Conservation (phyloP, 1,284 basidiomycete genomes). For the Laetiporus sulphureus region DNA sequence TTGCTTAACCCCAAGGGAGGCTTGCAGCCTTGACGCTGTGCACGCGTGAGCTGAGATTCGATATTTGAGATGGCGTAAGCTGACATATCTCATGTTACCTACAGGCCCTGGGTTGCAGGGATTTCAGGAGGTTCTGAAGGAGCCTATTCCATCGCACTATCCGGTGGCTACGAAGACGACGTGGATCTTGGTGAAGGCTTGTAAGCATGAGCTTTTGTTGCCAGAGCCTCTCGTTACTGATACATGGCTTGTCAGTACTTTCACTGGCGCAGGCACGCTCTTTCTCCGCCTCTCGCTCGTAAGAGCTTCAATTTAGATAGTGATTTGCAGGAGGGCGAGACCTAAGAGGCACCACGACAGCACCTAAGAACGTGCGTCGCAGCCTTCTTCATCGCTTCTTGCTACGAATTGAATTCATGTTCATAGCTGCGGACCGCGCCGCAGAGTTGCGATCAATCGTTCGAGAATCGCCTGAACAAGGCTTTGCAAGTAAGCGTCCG, state of each 20-base stretch:
- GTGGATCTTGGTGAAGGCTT: conserved; percentile 76
- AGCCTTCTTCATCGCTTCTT: not conserved
- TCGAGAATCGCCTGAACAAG: conserved; percentile 65
- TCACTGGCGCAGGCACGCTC: conserved; percentile 61
- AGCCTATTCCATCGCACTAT: conserved; percentile 74
- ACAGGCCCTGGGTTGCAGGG: conserved; percentile 76
- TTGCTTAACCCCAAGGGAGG: conserved; percentile 33
- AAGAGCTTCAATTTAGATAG: too few species aligned
- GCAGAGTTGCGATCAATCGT: conserved; percentile 74
- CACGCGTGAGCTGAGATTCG: conserved; percentile 74
- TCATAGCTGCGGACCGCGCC: conserved; percentile 74
- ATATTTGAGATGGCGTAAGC: too few species aligned
- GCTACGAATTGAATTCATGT: too few species aligned
- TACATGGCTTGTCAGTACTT: conserved; percentile 43
- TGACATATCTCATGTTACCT: too few species aligned
- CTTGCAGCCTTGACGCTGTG: conserved; percentile 64
- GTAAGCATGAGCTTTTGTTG: conserved; percentile 49
- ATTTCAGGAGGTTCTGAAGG: conserved; percentile 63
- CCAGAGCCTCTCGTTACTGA: too few species aligned
- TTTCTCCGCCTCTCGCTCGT: too few species aligned
- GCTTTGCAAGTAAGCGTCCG: conserved; percentile 45
- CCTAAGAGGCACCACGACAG: conserved; percentile 68
- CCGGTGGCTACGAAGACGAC: conserved; percentile 83
- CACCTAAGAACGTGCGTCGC: conserved; percentile 66
- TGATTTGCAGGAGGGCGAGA: conserved; percentile 70